Conservation (phyloP, 768 basidiomycete genomes). For the Psilocybe tampanensis region DNA sequence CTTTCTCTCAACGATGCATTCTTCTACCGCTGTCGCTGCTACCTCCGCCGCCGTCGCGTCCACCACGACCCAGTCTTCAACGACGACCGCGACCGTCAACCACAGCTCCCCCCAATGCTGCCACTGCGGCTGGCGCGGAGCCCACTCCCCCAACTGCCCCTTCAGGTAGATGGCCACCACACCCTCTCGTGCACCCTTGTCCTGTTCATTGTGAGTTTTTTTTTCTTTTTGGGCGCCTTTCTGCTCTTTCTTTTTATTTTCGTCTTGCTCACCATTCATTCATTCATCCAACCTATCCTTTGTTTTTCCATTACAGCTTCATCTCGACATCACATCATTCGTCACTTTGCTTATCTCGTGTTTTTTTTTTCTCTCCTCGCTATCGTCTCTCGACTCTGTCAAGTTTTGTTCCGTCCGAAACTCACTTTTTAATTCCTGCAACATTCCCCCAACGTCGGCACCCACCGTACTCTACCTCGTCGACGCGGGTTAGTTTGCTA, state of each 20-base stretch:
- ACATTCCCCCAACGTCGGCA: constrained; percentile 13
- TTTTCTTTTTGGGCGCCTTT: too few relatives aligned
- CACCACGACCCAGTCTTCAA: constrained; percentile 19
- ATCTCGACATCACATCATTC: constrained; percentile 2
- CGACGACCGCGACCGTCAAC: constrained; percentile 33
- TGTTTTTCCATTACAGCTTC: constrained; percentile 5
- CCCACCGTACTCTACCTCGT: constrained; percentile 20
- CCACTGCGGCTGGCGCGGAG: constrained; percentile 74
- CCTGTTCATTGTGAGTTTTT: background rate
- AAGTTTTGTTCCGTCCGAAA: constrained; percentile 7
- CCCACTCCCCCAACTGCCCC: constrained; percentile 61
- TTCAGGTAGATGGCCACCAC: constrained; percentile 19
- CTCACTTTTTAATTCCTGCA: constrained; percentile 21
- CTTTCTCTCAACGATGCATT: constrained; percentile 5
- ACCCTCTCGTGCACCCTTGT: constrained; percentile 3
- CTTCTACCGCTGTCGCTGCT: constrained; percentile 13
- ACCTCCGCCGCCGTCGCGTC: constrained; percentile 20
- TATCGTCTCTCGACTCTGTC: too few relatives aligned
- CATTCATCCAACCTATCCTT: too few relatives aligned
- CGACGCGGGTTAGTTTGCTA: constrained; percentile 20
- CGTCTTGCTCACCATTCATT: constrained; percentile 1
- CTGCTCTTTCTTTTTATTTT: background rate
- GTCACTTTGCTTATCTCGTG: constrained; percentile 7
- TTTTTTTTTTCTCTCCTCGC: too few relatives aligned
- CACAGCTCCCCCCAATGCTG: constrained; percentile 75